These are phyloP conservation scores for Dillenia suffruticosa DNA, from an alignment of 164 flowering plant genomes.

Conservation along the genomic window DNA sequence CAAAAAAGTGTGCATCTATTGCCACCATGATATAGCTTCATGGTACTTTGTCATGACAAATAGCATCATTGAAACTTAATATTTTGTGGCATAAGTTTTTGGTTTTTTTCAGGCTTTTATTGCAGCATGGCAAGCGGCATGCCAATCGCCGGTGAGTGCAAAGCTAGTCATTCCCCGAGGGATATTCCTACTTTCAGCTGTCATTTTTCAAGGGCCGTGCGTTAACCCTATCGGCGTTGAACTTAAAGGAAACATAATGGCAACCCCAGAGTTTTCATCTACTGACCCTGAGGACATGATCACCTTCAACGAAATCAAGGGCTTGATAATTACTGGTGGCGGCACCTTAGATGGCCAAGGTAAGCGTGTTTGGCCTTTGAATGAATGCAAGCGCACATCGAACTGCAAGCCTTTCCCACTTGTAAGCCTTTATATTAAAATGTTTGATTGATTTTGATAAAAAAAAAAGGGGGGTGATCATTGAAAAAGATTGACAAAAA, in stretches of 20 bases:
- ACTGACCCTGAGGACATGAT: constrained; percentile 26
- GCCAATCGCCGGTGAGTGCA: constrained; percentile 27
- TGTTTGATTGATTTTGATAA: neutral
- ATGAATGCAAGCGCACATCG: constrained; percentile 19
- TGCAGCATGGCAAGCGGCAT: constrained; percentile 44
- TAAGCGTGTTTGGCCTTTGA: constrained; percentile 25
- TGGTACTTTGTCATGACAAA: neutral
- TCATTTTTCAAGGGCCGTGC: constrained; percentile 51
- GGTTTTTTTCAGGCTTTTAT: constrained; percentile 36
- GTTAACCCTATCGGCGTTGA: constrained; percentile 28
- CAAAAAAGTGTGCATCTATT: neutral
- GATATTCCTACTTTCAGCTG: constrained; percentile 17
- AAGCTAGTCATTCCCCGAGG: constrained; percentile 44
- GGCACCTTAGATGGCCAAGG: constrained; percentile 59
- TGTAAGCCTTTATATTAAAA: constrained; percentile 18
- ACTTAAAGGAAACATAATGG: constrained; percentile 32
- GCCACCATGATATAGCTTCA: neutral
- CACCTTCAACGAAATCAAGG: constrained; percentile 24
- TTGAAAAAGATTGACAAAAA: neutral
- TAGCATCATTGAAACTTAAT: neutral
- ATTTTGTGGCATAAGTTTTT: neutral
- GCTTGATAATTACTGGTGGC: constrained; percentile 33
- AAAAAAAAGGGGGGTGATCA: too few species aligned
- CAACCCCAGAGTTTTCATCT: constrained; percentile 23
- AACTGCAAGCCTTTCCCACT: constrained; percentile 30